A percentile compares a stretch with the other conserved stretches of the same genome.
phyloP scores from a whole-genome alignment of 208 protist genomes.

The Acanthamoeba healyi region DNA sequence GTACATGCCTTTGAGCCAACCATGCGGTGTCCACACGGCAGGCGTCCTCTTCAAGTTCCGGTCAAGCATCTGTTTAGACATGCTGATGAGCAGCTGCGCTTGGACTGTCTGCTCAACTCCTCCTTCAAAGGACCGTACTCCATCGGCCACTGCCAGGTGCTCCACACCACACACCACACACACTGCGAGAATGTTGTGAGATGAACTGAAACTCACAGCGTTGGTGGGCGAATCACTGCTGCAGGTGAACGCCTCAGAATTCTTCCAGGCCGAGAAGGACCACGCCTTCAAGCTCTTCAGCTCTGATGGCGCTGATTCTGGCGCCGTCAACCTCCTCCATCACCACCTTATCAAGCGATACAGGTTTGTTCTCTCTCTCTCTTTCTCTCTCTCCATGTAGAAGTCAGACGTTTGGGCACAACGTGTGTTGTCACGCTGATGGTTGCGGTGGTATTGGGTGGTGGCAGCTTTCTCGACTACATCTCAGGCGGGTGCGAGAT shows the following conservation, averaged over 20 bases:
- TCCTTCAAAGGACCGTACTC: slow-evolving; percentile 24
- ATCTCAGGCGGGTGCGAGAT: slow-evolving; percentile 85
- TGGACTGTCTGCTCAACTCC: slow-evolving; percentile 19
- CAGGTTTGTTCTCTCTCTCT: neutral
- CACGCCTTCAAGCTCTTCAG: neutral
- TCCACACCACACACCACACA: neutral
- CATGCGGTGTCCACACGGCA: too few relatives aligned
- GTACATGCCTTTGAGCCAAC: neutral
- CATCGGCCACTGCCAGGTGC: slow-evolving; percentile 2
- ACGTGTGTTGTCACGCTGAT: too few relatives aligned
- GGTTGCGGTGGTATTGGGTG: too few relatives aligned
- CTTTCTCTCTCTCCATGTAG: neutral
- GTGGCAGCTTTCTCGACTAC: slow-evolving; percentile 82
- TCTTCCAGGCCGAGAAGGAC: neutral
- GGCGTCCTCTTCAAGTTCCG: slow-evolving; percentile 22
- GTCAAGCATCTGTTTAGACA: neutral
- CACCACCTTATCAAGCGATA: slow-evolving; percentile 41
- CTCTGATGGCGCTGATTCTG: neutral
- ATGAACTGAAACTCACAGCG: too few relatives aligned
- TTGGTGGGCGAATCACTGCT: too few relatives aligned
- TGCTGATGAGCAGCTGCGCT: neutral
- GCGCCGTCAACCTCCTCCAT: slow-evolving; percentile 22
- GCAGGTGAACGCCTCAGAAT: neutral
- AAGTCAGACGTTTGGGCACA: neutral
- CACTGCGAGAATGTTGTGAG: too few relatives aligned